phyloP scores from a whole-genome alignment of 163 green algal genomes.

The Scenedesmus sp. region DNA sequence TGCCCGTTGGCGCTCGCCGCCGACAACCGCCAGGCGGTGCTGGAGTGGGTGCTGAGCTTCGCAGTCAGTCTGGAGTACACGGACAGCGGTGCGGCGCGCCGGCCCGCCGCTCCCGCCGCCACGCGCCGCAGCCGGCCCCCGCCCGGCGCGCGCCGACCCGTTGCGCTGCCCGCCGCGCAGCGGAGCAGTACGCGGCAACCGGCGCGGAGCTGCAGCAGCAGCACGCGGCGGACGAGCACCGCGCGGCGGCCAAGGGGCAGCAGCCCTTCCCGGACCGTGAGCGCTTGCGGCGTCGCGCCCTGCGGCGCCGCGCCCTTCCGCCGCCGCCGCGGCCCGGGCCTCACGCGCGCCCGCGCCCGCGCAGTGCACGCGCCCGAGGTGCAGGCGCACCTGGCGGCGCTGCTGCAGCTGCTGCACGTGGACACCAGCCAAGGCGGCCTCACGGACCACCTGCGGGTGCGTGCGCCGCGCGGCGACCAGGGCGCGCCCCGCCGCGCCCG shows the following conservation, averaged over 20 bases:
- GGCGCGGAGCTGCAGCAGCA: neutral
- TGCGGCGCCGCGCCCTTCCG: too few relatives aligned
- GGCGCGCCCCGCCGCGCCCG: too few relatives aligned
- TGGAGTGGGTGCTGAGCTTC: conserved; percentile 35
- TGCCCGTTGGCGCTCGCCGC: conserved; percentile 1
- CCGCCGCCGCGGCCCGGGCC: too few relatives aligned
- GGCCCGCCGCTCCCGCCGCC: neutral
- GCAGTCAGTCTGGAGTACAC: conserved; percentile 26
- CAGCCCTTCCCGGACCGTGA: conserved; percentile 1
- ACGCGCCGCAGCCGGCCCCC: too few relatives aligned
- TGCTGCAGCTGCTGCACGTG: conserved; percentile 32
- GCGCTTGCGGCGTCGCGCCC: too few relatives aligned
- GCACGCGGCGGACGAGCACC: conserved; percentile 2
- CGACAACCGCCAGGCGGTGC: conserved; percentile 1
- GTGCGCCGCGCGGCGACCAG: neutral
- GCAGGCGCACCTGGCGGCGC: conserved; percentile 1
- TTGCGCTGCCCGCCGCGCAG: conserved; percentile 7
- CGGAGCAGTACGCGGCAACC: neutral
- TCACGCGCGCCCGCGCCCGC: neutral
- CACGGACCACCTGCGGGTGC: conserved; percentile 11
- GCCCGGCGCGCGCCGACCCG: too few relatives aligned
- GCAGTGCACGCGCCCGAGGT: conserved; percentile 21
- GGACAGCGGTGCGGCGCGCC: conserved; percentile 13
- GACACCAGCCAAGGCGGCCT: conserved; percentile 16
- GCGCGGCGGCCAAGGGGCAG: neutral